Base-by-base conservation (phyloP, 495 filamentous ascomycete species). In the Penicillium maclennaniae region DNA sequence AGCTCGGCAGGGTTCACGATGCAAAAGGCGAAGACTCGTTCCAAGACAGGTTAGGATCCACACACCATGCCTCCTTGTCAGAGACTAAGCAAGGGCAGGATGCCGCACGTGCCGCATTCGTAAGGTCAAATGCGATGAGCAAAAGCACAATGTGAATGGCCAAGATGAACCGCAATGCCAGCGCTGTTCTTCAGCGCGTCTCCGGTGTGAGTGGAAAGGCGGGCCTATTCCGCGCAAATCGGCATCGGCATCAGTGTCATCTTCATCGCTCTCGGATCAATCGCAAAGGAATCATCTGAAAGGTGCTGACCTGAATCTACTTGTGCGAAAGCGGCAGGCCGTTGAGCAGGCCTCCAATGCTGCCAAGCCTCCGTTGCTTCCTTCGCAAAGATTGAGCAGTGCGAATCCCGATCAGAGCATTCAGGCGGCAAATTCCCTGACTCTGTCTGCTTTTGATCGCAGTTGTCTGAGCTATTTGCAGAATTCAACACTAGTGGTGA, bases 71-170 rank as follows among this genome's bases (percentile, higher is more conserved):
- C 20, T 51, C 48, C 40, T n/a, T 44, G 27, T 7, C 27, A 31
- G 15, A 10, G 31, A 34, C 31, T 34, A 34, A 34, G 31, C 31
- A 34, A 34, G 45, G 21, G 25, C 45, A 63, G 67, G 65, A 16
- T 71, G 67, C 47, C 65, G 65, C 23, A 70, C 70, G 36, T 73
- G 70, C 59, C 57, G 64, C 17, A 63, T 66, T 31, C 66, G 68
- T 45, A 68, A 68, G 54, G 61, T 68, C 16, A 70, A 68, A 60
- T 73, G 65, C 36, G 70, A 69, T 37, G 65, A 71, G 43, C 66
- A 66, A 23, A 73, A 70, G 49, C 42, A 64, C 2, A 20, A 10
- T 4, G 50, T 59, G 9, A 43, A 49, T 16, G 56, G 56, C n/a
- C 55, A 62, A 10, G 52, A 53, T n/a, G 66, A 69, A 50, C 62